These are phyloP conservation scores for Nakazawaea populi DNA, from an alignment of 805 yeast species.

Conservation along the genomic window DNA sequence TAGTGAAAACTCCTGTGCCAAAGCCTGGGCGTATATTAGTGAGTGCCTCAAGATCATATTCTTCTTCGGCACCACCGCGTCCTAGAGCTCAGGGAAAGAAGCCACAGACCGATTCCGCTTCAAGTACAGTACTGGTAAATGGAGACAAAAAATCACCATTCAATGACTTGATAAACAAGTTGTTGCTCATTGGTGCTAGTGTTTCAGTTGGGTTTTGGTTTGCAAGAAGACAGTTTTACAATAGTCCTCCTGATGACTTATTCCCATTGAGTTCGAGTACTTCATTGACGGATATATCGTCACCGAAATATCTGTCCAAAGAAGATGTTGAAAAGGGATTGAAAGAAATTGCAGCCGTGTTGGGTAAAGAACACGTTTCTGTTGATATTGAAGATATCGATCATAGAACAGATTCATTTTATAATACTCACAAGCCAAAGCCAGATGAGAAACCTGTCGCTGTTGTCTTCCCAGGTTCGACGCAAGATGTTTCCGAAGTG, in stretches of 20 bases:
- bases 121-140: neutral
- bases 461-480: slow-evolving; percentile 49
- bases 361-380: slow-evolving; percentile 44
- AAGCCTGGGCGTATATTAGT: neutral
- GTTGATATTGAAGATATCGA: slow-evolving; percentile 35
- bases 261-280: slow-evolving; percentile 12
- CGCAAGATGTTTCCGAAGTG: slow-evolving; percentile 53
- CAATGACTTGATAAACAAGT: slow-evolving; percentile 1
- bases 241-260: slow-evolving; percentile 5
- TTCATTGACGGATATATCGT: slow-evolving; percentile 12
- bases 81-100: neutral
- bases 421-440: slow-evolving; percentile 59
- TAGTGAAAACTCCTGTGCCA: neutral
- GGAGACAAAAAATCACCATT: neutral
- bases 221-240: neutral
- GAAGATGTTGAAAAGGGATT: slow-evolving; percentile 39
- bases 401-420: slow-evolving; percentile 58
- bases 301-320: slow-evolving; percentile 46
- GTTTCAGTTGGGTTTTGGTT: slow-evolving; percentile 2
- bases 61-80: neutral
- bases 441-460: slow-evolving; percentile 50
- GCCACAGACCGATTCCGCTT: neutral
- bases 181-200: slow-evolving; percentile 5
- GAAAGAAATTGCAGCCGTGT: slow-evolving; percentile 35
- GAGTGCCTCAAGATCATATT: neutral